phyloP scores from a whole-genome alignment of 148 eudicot genomes.

The Amaranthus palmeri region DNA sequence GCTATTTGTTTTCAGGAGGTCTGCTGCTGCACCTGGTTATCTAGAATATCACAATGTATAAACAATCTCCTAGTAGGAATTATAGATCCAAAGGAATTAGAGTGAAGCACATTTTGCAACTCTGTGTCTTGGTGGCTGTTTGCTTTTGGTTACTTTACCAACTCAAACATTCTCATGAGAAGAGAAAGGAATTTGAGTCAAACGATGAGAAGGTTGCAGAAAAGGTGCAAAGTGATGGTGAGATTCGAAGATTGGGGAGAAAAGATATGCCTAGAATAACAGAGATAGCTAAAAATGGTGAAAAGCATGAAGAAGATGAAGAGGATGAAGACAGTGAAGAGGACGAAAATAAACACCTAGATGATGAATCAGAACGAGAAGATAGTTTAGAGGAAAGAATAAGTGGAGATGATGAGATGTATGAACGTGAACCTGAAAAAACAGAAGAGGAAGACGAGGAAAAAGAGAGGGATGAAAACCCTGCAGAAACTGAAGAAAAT shows the following conservation, averaged over 20 bases:
- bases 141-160: slow-evolving; percentile 90
- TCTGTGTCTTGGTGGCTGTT: slow-evolving; percentile 71
- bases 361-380: slow-evolving; percentile 36
- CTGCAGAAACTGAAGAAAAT: slow-evolving; percentile 19
- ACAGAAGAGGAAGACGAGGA: slow-evolving; percentile 45
- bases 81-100: slow-evolving; percentile 67
- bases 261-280: slow-evolving; percentile 50
- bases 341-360: slow-evolving; percentile 44
- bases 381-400: slow-evolving; percentile 35
- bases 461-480: slow-evolving; percentile 20
- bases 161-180: slow-evolving; percentile 87
- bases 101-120: slow-evolving; percentile 63
- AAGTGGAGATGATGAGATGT: slow-evolving; percentile 44
- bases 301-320: slow-evolving; percentile 46
- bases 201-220: slow-evolving; percentile 31
- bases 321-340: slow-evolving; percentile 50
- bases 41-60: slow-evolving; percentile 46
- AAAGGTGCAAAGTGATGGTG: slow-evolving; percentile 21
- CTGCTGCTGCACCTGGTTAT: slow-evolving; percentile 1
- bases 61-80: slow-evolving; percentile 64
- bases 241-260: slow-evolving; percentile 50
- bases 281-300: slow-evolving; percentile 25
- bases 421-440: slow-evolving; percentile 41
- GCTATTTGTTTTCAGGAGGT: slow-evolving; percentile 17
- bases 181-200: slow-evolving; percentile 60